These are phyloP conservation scores for Bjerkandera adusta DNA, from an alignment of 1,284 basidiomycete genomes.

Conservation along the genomic window DNA sequence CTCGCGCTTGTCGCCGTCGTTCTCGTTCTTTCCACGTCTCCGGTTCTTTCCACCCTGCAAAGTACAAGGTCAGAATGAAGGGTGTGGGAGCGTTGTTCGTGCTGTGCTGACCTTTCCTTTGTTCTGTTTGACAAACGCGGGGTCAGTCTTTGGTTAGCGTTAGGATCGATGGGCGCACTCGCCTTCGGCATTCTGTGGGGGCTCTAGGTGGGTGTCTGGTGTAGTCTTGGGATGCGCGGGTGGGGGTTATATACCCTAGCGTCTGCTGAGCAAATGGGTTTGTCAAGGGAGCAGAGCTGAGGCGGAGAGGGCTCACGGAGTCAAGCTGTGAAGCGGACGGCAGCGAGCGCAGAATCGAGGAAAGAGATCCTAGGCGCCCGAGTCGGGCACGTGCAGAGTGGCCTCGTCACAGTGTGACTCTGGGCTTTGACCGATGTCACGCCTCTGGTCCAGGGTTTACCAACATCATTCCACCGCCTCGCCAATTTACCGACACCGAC, in stretches of 20 bases:
- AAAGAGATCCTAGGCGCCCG: not conserved
- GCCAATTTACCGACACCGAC: constrained; percentile 15
- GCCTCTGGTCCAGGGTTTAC: constrained; percentile 11
- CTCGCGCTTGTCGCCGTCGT: constrained; percentile 97
- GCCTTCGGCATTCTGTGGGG: constrained; percentile 56
- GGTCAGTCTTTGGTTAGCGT: constrained; percentile 18
- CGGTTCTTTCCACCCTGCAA: constrained; percentile 97
- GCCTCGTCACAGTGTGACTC: constrained; percentile 9
- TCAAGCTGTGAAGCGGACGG: constrained; percentile 5
- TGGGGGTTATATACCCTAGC: constrained; percentile 3
- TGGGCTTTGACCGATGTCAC: constrained; percentile 10
- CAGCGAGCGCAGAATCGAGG: not conserved
- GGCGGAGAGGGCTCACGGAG: too few relatives aligned
- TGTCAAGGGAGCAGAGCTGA: too few relatives aligned
- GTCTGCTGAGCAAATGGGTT: too few relatives aligned
- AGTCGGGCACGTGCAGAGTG: not conserved
- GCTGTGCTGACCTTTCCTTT: constrained; percentile 69
- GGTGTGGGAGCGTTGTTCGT: too few relatives aligned
- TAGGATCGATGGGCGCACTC: constrained; percentile 15
- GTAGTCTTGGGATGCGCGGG: not conserved
- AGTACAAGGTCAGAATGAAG: not conserved
- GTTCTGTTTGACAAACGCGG: constrained; percentile 45
- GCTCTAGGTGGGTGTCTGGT: not conserved
- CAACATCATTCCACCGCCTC: constrained; percentile 25
- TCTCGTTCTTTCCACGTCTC: constrained; percentile 99